Evolutionary conservation across 2,329 filamentous ascomycete genomes (phyloP), one percentile per base, ranked within the genome.

Genomic region (Mycogone perniciosa): DNA sequence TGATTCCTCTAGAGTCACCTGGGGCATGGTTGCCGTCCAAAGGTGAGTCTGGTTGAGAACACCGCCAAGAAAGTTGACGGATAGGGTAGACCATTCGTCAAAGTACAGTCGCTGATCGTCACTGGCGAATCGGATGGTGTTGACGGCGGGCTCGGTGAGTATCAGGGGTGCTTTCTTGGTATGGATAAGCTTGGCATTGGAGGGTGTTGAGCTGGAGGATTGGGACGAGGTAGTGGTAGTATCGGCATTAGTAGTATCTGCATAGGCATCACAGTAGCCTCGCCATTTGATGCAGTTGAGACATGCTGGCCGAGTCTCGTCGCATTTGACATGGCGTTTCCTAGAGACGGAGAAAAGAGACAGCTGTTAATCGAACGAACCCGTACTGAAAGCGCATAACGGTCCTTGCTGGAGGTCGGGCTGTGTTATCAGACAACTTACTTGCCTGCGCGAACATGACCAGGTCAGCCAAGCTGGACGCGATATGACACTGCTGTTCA

Each of bases 301-400:
- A 52, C 70, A 72, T 5, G 67, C 63, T 13, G 70, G 70, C 35
- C 67, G 66, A 27, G 67, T 67, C 56, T 72, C 70, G 44, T 72
- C 70, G 50, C 70, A 72, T 57, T 72, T 72, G 35, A 72, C 65
- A 54, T 72, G 70, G 20, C 70, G 69, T 48, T 70, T 71, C 47
- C 68, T 71, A 44, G 40, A 11, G 31, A 20, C 13, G 35, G 29
- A 20, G 27, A 13, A 34, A 6, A 29, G 10, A 34, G 27, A 40
- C 5, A 4, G 27, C n/a, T 20, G 20, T 20, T 20, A 20, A 20
- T 20, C 20, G 20, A 20, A 20, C 20, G 20, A 20, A 20, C 20
- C 20, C 20, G 20, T 3, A 3, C 20, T 3, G 20, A 20, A 20
- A 20, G 20, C 20, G 20, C 20, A 20, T 20, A 20, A 20, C 20